Base-by-base conservation (phyloP, 208 protist genomes). In the Leishmania arabica region DNA sequence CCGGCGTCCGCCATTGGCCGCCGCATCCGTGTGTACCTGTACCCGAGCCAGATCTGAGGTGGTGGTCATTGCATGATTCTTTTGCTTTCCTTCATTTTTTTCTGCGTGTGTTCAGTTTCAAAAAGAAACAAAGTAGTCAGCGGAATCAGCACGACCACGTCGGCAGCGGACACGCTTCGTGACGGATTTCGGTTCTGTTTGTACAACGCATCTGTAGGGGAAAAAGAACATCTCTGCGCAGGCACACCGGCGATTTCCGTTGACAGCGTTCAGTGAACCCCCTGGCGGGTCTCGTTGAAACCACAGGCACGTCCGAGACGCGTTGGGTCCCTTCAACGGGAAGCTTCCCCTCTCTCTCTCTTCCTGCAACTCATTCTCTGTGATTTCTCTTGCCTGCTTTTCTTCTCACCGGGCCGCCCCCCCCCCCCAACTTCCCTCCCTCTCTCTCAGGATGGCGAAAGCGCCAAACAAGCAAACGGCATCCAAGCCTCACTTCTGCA, bases 21-120 rank as follows among this genome's bases (percentile, higher is more conserved):
- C 68, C 90, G 92, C 74, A 89, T 99, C 77, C 95, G 99, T 80
- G 99, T 99, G 66, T 99, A 99, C 91, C 91, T 99, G 45, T 99
- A 99, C 93, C 99, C 99, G 60, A 99, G 97, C 90, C 83, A 89
- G 84, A 98, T 99, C 82, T 99, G 99, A 99, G 69, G 27, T 58
- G 72, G 66, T 49, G 17, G 65, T 73, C 42, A 40, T 34, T 82
- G 45, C 21, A 1, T 77, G 40, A 64, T 71, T 75, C 51, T 69
- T 53, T 75, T 80, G 11, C 31, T 64, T 78, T 77, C 77, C 24
- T 78, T 78, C 75, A n/a, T 78, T 80, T 42, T 40, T 70, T 31
- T 64, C 69, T 68, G 27, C n/a, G 21, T 73, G 40, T 37, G 24
- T 21, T 73, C 24, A 51, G 11, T 54, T 15, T 47, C 3, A 45